Base-by-base conservation (phyloP, 768 basidiomycete genomes). In the Lentinula boryana region DNA sequence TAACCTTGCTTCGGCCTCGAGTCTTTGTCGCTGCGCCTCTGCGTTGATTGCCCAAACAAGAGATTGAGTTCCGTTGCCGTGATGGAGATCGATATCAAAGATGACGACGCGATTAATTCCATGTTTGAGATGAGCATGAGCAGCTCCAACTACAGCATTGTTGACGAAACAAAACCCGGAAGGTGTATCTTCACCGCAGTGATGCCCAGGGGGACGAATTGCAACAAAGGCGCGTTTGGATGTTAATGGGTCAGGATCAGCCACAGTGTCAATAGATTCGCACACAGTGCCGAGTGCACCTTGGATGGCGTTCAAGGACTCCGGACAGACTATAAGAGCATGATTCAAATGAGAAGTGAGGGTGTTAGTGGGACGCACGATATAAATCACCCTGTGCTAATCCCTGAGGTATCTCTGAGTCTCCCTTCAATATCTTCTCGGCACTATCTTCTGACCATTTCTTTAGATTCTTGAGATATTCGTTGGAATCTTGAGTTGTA, bases 101-200 rank as follows among this genome's bases (percentile, higher is more conserved):
- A 99, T 88, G 32, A 95, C 81, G 1, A 93, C 79, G 23, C 92
- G 84, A 43, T 87, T 84, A 44, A 96, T 80, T 7, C 83, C 82
- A 67, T 97, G 87, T 56, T 85, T 75, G 12, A 97, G 73, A 71
- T 98, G 87, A 0, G 95, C 95, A 69, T 98, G 93, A 13, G 93
- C 93, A 35, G 94, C 94, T 0, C 81, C 95, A 3, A 98, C 81
- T 0, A 88, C 87, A 0, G 97, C 90, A 67, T 98, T 99, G 65
- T 98, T 98, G 33, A 97, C 82, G 66, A 95, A 97, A 72, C 96
- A 98, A 70, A 98, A 98, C 0, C 96, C 96, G 9, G 85, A 88
- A 0, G 96, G 96, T 0, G 84, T 84, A 62, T 94, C 85, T 72
- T 95, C 93, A 2, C 91, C 91, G 68, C 95, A 96, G 66, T 98